Conservation (phyloP, 108 stramenopile species). For the Pelagomonas calceolata region DNA sequence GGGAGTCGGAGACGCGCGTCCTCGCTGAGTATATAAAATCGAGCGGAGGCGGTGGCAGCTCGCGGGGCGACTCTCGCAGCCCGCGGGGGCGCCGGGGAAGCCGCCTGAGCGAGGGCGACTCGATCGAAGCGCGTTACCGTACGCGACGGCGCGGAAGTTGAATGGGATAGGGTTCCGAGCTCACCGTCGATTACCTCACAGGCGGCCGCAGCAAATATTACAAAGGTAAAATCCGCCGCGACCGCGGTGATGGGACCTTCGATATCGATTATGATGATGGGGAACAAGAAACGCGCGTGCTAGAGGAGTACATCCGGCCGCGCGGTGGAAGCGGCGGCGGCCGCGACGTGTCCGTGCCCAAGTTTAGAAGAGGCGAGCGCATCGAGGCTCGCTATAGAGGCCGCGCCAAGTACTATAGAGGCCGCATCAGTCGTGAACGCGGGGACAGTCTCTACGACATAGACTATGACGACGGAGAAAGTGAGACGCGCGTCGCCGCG, state of each 20-base stretch:
- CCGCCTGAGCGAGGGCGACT: conserved; percentile 20
- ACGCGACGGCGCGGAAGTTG: neutral
- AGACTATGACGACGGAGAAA: conserved; percentile 43
- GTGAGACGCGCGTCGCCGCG: conserved; percentile 20
- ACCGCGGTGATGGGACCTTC: conserved; percentile 25
- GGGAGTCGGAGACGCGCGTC: conserved; percentile 27
- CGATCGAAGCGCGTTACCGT: conserved; percentile 33
- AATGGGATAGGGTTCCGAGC: too few relatives aligned
- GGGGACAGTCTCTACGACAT: conserved; percentile 42
- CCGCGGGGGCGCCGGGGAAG: conserved; percentile 8
- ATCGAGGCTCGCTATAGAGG: conserved; percentile 41
- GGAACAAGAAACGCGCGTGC: conserved; percentile 16
- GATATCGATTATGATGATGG: conserved; percentile 32
- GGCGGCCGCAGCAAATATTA: conserved; percentile 17
- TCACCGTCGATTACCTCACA: too few relatives aligned
- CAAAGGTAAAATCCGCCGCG: conserved; percentile 15
- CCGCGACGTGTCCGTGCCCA: too few relatives aligned
- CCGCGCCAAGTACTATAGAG: conserved; percentile 23
- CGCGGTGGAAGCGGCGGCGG: conserved; percentile 2
- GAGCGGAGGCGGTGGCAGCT: neutral
- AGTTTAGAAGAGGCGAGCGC: conserved; percentile 29
- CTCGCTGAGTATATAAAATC: neutral
- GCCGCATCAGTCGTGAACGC: conserved; percentile 21
- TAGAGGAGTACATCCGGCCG: conserved; percentile 8
- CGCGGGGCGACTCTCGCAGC: conserved; percentile 17